These are phyloP conservation scores for Arthrocladium fulminans DNA, from an alignment of 2,329 filamentous ascomycete species.

Conservation along the genomic window DNA sequence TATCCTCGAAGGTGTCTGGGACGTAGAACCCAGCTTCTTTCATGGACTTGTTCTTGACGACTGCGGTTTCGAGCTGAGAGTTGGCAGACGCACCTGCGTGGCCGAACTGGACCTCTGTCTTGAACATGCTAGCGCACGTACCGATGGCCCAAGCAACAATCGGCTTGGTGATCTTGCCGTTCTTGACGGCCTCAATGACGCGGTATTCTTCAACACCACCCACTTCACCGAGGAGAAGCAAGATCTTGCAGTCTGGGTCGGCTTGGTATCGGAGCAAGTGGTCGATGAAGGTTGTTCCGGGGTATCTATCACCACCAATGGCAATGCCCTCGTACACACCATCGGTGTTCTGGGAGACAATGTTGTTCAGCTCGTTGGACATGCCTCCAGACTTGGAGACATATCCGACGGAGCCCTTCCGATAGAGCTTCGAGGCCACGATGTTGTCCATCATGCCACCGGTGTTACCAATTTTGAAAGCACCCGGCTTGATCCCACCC, in stretches of 20 bases:
- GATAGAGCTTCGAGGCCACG: constrained; percentile 98
- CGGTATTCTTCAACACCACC: constrained; percentile 99
- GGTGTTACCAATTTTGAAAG: constrained; percentile 99
- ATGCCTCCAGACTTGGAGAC: constrained; percentile 99
- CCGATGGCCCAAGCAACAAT: constrained; percentile 99
- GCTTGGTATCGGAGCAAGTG: constrained; percentile 93
- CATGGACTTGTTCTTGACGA: constrained; percentile 96
- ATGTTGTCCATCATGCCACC: constrained; percentile 99
- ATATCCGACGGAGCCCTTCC: constrained; percentile 96
- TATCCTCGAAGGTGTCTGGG: constrained; percentile 92
- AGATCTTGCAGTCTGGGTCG: constrained; percentile 96
- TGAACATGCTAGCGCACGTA: constrained; percentile 99
- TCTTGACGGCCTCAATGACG: constrained; percentile 95
- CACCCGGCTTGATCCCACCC: constrained; percentile 97
- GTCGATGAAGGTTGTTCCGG: constrained; percentile 98
- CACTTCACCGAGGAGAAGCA: constrained; percentile 91
- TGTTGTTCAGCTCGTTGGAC: constrained; percentile 99
- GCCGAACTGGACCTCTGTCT: constrained; percentile 99
- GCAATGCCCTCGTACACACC: constrained; percentile 98
- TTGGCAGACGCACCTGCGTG: constrained; percentile 98
- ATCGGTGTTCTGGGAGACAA: constrained; percentile 89
- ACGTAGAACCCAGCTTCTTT: constrained; percentile 88
- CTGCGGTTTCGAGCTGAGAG: constrained; percentile 96
- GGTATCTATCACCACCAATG: constrained; percentile 98
- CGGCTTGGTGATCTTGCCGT: constrained; percentile 90